A percentile compares a stretch with the other conserved stretches of the same genome.
phyloP scores from a whole-genome alignment of 2,329 filamentous ascomycete genomes.

The Metarhizium humberi region DNA sequence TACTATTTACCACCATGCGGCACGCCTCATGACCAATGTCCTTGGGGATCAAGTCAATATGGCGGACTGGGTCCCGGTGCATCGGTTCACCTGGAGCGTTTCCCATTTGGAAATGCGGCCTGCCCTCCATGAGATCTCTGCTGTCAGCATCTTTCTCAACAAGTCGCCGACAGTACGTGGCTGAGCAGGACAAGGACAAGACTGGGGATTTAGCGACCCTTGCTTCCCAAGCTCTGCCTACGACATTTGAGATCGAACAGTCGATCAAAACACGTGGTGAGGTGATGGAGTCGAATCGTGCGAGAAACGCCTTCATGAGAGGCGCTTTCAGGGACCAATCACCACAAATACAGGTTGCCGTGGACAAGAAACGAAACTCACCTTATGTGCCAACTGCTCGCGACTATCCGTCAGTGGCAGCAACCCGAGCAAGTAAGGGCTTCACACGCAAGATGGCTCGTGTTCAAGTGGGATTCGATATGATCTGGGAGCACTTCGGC shows the following conservation, averaged over 20 bases:
- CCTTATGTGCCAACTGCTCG: constrained; percentile 18
- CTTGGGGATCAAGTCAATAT: constrained; percentile 33
- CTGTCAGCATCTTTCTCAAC: constrained; percentile 1
- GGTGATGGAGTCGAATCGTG: constrained; percentile 6
- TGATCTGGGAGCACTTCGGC: constrained; percentile 20
- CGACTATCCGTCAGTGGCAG: constrained; percentile 17
- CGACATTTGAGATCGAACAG: not conserved
- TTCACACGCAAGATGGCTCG: constrained; percentile 16
- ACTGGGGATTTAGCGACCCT: not conserved
- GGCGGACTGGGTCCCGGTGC: constrained; percentile 30
- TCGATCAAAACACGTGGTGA: not conserved
- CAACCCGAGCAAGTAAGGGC: constrained; percentile 13
- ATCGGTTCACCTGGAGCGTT: constrained; percentile 15
- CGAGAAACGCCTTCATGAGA: constrained; percentile 19
- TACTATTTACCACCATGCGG: constrained; percentile 20
- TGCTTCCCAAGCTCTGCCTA: not conserved
- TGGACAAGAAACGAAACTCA: constrained; percentile 13
- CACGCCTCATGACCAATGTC: constrained; percentile 33
- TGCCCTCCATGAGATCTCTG: constrained; percentile 8
- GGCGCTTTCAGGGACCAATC: constrained; percentile 18
- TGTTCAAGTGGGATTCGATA: constrained; percentile 28
- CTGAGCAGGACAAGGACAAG: not conserved
- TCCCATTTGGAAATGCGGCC: constrained; percentile 12
- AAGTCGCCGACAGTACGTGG: not conserved
- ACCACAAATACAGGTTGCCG: constrained; percentile 10